These are phyloP conservation scores for Kluyveromyces nonfermentans DNA, from an alignment of 805 yeast genomes.

Conservation along the genomic window DNA sequence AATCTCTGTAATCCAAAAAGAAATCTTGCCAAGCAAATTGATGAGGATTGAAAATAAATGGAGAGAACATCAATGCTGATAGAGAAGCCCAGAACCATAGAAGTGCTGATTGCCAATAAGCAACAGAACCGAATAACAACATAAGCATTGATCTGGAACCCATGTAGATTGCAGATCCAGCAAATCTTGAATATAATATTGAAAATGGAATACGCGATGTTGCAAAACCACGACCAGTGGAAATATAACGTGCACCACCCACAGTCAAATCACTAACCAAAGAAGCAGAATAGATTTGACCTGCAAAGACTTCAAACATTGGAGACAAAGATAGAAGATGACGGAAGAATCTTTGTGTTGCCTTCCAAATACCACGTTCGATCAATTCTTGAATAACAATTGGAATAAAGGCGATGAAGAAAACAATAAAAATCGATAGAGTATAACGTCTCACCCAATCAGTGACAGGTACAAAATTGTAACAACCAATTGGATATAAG, in stretches of 20 bases:
- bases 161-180: conserved; percentile 74
- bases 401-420: conserved; percentile 73
- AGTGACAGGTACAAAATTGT: conserved; percentile 61
- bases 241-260: conserved; percentile 82
- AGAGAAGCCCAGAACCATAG: conserved; percentile 97
- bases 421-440: conserved; percentile 70
- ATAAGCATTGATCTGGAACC: conserved; percentile 72
- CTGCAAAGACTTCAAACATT: conserved; percentile 74
- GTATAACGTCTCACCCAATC: conserved; percentile 80
- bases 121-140: conserved; percentile 61
- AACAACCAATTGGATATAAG: conserved; percentile 59
- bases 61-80: conserved; percentile 80
- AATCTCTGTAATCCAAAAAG: conserved; percentile 93
- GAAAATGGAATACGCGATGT: conserved; percentile 72
- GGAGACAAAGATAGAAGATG: conserved; percentile 68
- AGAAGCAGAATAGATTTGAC: conserved; percentile 69
- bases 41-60: conserved; percentile 94
- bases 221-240: conserved; percentile 83
- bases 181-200: conserved; percentile 65
- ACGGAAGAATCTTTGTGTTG: conserved; percentile 56
- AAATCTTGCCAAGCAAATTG: conserved; percentile 95
- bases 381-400: conserved; percentile 70
- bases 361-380: conserved; percentile 75
- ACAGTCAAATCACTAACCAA: conserved; percentile 61
- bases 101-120: conserved; percentile 87